Conservation (phyloP, 495 filamentous ascomycete species). For the Patellaria atrata region DNA sequence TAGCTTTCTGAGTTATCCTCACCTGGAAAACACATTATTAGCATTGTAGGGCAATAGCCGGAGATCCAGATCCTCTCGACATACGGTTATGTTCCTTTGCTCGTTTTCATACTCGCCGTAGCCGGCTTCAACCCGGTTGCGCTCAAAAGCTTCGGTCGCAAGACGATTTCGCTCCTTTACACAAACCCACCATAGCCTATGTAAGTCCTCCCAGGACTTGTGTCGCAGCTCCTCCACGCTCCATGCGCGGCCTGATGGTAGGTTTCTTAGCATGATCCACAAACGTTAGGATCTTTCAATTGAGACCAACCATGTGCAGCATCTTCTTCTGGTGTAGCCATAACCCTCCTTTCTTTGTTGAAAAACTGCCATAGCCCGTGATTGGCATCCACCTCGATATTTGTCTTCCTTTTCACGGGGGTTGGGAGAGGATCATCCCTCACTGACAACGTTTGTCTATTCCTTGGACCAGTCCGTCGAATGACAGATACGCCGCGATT, state of each 20-base stretch:
- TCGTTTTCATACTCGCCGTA: constrained; percentile 53
- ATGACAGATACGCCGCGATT: constrained; percentile 69
- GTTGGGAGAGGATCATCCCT: constrained; percentile 58
- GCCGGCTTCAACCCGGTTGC: constrained; percentile 44
- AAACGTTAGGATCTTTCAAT: neutral
- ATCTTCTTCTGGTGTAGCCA: constrained; percentile 55
- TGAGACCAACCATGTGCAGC: constrained; percentile 42
- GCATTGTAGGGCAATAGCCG: neutral
- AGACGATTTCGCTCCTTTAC: constrained; percentile 83
- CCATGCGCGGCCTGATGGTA: constrained; percentile 60
- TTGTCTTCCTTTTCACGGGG: constrained; percentile 43
- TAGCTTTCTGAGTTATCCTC: constrained; percentile 52
- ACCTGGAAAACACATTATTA: constrained; percentile 31
- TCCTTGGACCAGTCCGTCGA: constrained; percentile 50
- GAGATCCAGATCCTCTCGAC: constrained; percentile 21
- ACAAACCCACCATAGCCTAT: constrained; percentile 89
- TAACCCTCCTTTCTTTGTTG: constrained; percentile 42
- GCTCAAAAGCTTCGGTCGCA: constrained; percentile 57
- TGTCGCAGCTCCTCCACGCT: constrained; percentile 69
- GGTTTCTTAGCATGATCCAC: neutral
- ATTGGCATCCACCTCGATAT: constrained; percentile 45
- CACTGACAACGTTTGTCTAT: constrained; percentile 50
- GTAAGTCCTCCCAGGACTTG: constrained; percentile 89
- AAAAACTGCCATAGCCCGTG: constrained; percentile 97
- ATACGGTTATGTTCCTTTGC: constrained; percentile 46